These are phyloP conservation scores for Penicillium maclennaniae DNA, from an alignment of 495 filamentous ascomycete genomes.

Conservation along the genomic window DNA sequence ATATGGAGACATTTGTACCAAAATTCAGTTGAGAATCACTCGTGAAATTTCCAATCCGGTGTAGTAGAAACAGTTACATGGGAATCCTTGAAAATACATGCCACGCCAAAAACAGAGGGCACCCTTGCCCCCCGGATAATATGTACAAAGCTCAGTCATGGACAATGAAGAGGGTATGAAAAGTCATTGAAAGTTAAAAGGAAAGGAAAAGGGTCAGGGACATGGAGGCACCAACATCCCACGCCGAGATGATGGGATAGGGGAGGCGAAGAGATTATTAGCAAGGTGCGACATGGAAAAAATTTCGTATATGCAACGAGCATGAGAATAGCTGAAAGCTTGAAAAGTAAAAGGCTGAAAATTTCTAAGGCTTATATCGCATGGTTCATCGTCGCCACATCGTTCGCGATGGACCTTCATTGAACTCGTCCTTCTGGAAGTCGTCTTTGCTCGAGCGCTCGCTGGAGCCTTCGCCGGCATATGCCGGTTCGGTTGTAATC, in stretches of 20 bases:
- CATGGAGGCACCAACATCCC: neutral
- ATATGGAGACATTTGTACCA: too few relatives aligned
- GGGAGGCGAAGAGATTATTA: neutral
- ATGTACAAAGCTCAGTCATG: conserved; percentile 17
- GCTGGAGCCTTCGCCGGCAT: conserved; percentile 22
- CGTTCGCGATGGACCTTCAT: conserved; percentile 15
- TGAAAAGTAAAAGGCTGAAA: neutral
- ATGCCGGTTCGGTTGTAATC: conserved; percentile 41
- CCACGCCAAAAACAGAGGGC: neutral
- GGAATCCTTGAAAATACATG: conserved; percentile 2
- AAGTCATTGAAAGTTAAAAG: neutral
- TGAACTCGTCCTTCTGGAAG: conserved; percentile 17
- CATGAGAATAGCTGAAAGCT: conserved; percentile 1
- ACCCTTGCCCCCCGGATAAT: neutral
- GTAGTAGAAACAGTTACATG: conserved; percentile 11
- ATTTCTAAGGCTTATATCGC: neutral
- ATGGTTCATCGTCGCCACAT: conserved; percentile 28
- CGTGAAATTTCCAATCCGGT: neutral
- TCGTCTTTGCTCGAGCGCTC: conserved; percentile 34
- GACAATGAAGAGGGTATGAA: neutral
- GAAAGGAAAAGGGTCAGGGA: neutral
- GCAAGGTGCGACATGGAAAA: neutral
- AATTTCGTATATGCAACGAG: neutral
- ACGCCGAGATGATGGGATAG: neutral
- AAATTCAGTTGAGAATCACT: neutral